Conservation (phyloP, 2,329 filamentous ascomycete species). For the Verticillium albo-atrum region DNA sequence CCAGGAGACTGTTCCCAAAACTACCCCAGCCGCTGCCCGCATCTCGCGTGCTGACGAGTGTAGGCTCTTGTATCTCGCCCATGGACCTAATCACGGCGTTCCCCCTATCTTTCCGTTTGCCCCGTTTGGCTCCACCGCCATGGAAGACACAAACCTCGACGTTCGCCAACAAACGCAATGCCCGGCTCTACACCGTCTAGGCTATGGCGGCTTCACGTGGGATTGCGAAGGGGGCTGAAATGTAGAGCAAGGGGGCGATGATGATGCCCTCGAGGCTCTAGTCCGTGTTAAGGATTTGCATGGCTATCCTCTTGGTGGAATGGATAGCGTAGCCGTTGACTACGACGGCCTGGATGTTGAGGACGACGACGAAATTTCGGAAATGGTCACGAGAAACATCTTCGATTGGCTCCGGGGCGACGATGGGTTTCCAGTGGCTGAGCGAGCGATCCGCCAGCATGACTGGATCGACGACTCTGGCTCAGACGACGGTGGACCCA, state of each 20-base stretch:
- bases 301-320: neutral
- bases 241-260: neutral
- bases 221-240: neutral
- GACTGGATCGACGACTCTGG: constrained; percentile 23
- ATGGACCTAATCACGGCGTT: constrained; percentile 4
- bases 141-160: constrained; percentile 12
- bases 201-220: neutral
- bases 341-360: neutral
- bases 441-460: constrained; percentile 21
- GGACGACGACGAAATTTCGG: neutral
- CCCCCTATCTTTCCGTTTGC: constrained; percentile 13
- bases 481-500: constrained; percentile 15
- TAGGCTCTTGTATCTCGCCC: constrained; percentile 12
- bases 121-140: constrained; percentile 11
- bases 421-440: constrained; percentile 21
- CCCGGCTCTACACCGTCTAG: neutral
- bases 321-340: neutral
- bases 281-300: neutral
- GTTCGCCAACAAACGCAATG: constrained; percentile 12
- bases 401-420: constrained; percentile 22
- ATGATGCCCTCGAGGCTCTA: constrained; percentile 18
- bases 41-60: constrained; percentile 16
- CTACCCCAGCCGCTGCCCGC: neutral
- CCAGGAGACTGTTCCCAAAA: neutral
- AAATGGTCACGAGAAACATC: constrained; percentile 21